Evolutionary conservation across 208 protist species (phyloP).

Genomic region (Trichomonas gallinae): DNA sequence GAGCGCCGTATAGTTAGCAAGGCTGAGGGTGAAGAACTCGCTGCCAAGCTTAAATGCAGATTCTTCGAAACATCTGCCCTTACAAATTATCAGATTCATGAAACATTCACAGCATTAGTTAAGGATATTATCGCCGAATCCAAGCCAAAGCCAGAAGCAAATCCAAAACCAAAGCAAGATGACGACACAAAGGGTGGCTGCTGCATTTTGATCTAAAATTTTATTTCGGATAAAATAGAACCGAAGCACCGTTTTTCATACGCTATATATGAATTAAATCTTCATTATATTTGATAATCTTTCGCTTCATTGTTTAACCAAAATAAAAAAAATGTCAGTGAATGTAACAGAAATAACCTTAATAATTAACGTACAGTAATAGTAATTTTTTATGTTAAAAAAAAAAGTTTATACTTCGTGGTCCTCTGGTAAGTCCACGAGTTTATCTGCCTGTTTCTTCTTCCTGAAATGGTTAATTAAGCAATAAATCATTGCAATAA

Average conservation of each 20-base stretch:
- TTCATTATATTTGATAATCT: neutral
- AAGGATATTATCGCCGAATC: slow-evolving; percentile 39
- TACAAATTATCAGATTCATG: slow-evolving; percentile 49
- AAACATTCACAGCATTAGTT: slow-evolving; percentile 51
- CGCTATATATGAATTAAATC: neutral
- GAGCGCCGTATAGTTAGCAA: slow-evolving; percentile 41
- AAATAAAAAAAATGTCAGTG: too few relatives aligned
- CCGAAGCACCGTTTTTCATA: neutral
- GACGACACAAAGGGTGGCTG: neutral
- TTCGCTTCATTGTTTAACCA: neutral
- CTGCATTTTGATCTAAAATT: neutral
- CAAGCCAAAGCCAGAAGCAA: neutral
- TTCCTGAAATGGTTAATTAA: too few relatives aligned
- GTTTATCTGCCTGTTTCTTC: too few relatives aligned
- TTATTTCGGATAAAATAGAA: neutral
- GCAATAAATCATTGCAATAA: too few relatives aligned
- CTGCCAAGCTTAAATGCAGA: slow-evolving; percentile 32
- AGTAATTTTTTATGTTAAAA: too few relatives aligned
- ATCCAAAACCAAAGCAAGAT: neutral
- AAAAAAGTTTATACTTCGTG: too few relatives aligned
- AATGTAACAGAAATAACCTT: too few relatives aligned
- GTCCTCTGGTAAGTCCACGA: too few relatives aligned
- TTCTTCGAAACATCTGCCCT: slow-evolving; percentile 50
- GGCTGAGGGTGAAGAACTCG: slow-evolving; percentile 48
- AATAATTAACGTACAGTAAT: too few relatives aligned